phyloP scores from a whole-genome alignment of 352 stramenopile species.

The Phytophthora hybrid region DNA sequence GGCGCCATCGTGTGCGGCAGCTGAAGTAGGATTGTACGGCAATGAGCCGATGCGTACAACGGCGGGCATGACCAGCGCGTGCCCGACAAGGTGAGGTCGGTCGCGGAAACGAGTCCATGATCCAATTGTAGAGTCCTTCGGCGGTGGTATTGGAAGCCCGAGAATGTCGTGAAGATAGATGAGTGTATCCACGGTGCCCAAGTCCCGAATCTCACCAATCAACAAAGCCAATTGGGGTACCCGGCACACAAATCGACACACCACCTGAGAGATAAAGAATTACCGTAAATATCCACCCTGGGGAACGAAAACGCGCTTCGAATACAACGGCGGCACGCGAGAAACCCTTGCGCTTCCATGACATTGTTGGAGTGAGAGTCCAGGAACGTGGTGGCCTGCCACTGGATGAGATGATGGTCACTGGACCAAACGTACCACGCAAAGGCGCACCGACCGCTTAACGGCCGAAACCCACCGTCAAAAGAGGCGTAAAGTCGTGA shows the following conservation, averaged over 20 bases:
- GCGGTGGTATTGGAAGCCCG: conserved; percentile 1
- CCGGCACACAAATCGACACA: neutral
- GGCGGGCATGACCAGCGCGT: neutral
- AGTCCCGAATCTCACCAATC: conserved; percentile 12
- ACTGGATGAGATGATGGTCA: neutral
- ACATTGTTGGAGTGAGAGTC: conserved; percentile 20
- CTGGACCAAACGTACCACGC: conserved; percentile 28
- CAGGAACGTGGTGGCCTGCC: conserved; percentile 12
- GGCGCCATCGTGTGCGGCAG: neutral
- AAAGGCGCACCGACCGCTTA: neutral
- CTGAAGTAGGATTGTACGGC: neutral
- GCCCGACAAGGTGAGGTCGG: neutral
- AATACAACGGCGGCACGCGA: conserved; percentile 18
- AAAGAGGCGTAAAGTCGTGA: neutral
- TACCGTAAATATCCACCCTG: conserved; percentile 2
- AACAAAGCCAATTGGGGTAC: neutral
- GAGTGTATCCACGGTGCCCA: neutral
- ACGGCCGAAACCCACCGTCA: neutral
- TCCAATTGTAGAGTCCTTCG: conserved; percentile 32
- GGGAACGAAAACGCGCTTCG: neutral
- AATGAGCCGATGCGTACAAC: neutral
- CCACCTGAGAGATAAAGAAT: conserved; percentile 31
- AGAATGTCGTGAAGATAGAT: conserved; percentile 7
- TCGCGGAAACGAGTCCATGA: conserved; percentile 16
- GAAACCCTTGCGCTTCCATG: conserved; percentile 37